A percentile compares a stretch with the other conserved stretches of the same genome.
These are phyloP conservation scores for Aegilops longissima DNA, from an alignment of 176 grass and related monocot species.

Conservation along the genomic window DNA sequence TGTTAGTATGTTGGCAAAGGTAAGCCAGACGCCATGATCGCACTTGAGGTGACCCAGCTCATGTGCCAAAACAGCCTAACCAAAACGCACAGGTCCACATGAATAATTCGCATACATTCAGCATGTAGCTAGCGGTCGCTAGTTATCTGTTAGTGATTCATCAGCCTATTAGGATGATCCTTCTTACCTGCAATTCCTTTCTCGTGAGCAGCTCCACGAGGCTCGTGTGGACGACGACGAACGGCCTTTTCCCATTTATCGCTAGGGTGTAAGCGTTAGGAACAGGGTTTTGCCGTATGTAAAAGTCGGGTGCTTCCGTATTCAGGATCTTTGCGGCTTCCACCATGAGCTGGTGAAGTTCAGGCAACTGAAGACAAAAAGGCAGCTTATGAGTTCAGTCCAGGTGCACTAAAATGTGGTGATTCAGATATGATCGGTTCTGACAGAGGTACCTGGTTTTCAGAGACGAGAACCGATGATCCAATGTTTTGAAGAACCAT, in stretches of 20 bases:
- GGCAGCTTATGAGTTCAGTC: not conserved
- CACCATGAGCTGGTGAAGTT: conserved; percentile 59
- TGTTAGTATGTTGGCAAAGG: conserved; percentile 93
- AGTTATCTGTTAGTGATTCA: not conserved
- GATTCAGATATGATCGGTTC: not conserved
- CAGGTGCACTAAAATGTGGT: not conserved
- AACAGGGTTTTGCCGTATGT: conserved; percentile 84
- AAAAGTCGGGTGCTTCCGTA: conserved; percentile 83
- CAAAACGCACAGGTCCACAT: conserved; percentile 32
- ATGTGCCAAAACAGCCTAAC: conserved; percentile 96
- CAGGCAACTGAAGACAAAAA: conserved; percentile 54
- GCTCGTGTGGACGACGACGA: conserved; percentile 92
- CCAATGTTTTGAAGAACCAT: conserved; percentile 98
- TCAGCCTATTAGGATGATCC: not conserved
- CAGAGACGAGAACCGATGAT: conserved; percentile 84
- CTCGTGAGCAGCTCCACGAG: conserved; percentile 83
- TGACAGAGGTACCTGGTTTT: conserved; percentile 64
- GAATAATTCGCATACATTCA: conserved; percentile 13
- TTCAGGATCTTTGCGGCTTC: conserved; percentile 72
- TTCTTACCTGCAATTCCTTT: conserved; percentile 81
- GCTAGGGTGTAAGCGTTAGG: conserved; percentile 93
- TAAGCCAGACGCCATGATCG: conserved; percentile 95
- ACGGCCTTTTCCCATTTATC: conserved; percentile 86
- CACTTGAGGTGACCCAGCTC: conserved; percentile 96
- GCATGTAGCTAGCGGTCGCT: too few species aligned